phyloP scores from a whole-genome alignment of 768 basidiomycete genomes.

The Xerocomus potaroensis region DNA sequence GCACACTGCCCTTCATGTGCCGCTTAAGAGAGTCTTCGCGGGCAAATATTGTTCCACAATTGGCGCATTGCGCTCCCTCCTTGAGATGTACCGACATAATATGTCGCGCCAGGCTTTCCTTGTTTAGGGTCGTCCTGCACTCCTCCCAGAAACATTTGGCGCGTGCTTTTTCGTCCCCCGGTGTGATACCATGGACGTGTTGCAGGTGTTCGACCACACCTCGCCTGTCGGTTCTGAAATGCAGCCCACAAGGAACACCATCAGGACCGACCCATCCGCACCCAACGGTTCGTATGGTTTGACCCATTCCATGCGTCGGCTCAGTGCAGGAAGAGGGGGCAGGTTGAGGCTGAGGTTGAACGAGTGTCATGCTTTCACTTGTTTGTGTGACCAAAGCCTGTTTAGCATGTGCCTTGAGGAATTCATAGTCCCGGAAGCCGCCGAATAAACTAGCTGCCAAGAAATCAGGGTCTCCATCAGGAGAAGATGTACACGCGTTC shows the following conservation, averaged over 20 bases:
- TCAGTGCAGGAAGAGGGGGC: not conserved
- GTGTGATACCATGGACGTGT: constrained; percentile 4
- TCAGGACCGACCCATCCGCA: constrained; percentile 16
- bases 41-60: constrained; percentile 22
- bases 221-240: constrained; percentile 9
- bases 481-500: not conserved
- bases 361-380: not conserved
- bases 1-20: constrained; percentile 16
- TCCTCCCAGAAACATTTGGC: constrained; percentile 17
- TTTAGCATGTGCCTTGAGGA: not conserved
- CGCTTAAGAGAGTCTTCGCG: constrained; percentile 29
- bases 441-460: not conserved
- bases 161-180: constrained; percentile 15
- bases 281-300: not conserved
- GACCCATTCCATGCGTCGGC: not conserved
- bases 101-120: constrained; percentile 28
- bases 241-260: constrained; percentile 2
- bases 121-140: constrained; percentile 21
- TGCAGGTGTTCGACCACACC: constrained; percentile 18
- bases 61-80: constrained; percentile 7
- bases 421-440: not conserved
- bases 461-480: not conserved
- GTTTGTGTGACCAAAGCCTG: not conserved
- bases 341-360: not conserved
- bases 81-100: constrained; percentile 25